These are phyloP conservation scores for Tricholoma sp. DNA, from an alignment of 768 basidiomycete genomes.

Conservation along the genomic window DNA sequence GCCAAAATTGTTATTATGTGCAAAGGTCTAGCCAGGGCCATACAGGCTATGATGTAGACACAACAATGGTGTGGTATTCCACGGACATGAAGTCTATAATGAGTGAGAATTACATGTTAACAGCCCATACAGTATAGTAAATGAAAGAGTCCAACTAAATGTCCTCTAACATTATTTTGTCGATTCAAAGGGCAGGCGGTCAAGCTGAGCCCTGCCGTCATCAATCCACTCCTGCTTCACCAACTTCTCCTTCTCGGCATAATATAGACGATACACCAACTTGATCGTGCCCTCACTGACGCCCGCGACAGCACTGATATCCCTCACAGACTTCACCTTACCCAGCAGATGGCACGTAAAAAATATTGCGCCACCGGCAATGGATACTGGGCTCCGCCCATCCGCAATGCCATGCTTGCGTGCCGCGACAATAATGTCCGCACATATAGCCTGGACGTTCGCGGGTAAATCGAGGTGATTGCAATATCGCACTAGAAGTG, in stretches of 20 bases:
- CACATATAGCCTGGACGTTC: constrained; percentile 77
- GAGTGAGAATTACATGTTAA: background rate
- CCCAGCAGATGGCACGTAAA: constrained; percentile 86
- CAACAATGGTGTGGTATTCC: background rate
- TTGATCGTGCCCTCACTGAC: constrained; percentile 96
- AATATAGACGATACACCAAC: constrained; percentile 80
- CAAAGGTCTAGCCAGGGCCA: no score
- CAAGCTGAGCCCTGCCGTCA: constrained; percentile 62
- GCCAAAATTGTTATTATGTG: no score
- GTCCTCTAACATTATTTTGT: constrained; percentile 22
- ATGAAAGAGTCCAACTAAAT: constrained; percentile 4
- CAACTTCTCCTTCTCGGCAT: constrained; percentile 66
- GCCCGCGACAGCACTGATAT: constrained; percentile 87
- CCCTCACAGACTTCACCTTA: constrained; percentile 67
- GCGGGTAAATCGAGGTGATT: constrained; percentile 86
- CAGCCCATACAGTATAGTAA: background rate
- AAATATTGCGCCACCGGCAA: constrained; percentile 95
- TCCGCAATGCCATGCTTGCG: constrained; percentile 86
- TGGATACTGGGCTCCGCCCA: constrained; percentile 94
- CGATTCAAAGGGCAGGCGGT: constrained; percentile 36
- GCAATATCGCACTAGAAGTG: constrained; percentile 88
- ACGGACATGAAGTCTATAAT: background rate
- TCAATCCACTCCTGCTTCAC: constrained; percentile 86
- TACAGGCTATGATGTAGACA: no score
- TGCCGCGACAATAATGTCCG: constrained; percentile 76